Evolutionary conservation across 2,329 filamentous ascomycete genomes (phyloP).

Genomic region (Tolypocladium inflatum): DNA sequence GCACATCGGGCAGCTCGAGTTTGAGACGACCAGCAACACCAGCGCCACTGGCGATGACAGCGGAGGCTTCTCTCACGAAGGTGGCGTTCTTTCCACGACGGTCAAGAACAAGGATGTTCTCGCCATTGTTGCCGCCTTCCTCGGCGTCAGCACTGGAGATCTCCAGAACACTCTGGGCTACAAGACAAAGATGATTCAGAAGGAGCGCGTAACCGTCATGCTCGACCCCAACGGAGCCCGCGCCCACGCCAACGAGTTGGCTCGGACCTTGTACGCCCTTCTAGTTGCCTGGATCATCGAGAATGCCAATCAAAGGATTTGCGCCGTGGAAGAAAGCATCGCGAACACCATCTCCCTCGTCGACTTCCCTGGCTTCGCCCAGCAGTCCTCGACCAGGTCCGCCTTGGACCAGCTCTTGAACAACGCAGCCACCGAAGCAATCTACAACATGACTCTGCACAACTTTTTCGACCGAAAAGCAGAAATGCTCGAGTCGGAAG

Average conservation of each 20-base stretch:
- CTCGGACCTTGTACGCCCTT: constrained; percentile 85
- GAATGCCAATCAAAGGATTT: constrained; percentile 80
- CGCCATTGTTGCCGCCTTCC: constrained; percentile 80
- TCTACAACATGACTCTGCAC: constrained; percentile 89
- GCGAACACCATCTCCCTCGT: constrained; percentile 91
- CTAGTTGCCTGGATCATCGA: constrained; percentile 92
- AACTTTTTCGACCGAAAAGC: constrained; percentile 95
- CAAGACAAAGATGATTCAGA: constrained; percentile 92
- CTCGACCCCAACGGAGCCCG: constrained; percentile 85
- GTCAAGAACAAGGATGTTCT: constrained; percentile 93
- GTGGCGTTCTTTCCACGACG: constrained; percentile 72
- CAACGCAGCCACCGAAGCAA: constrained; percentile 84
- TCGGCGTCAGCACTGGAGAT: constrained; percentile 73
- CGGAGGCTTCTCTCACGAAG: constrained; percentile 92
- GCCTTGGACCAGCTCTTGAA: constrained; percentile 86
- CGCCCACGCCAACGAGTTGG: constrained; percentile 87
- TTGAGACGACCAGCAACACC: constrained; percentile 72
- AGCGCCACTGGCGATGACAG: constrained; percentile 78
- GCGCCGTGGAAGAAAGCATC: constrained; percentile 77
- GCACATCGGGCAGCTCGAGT: constrained; percentile 97
- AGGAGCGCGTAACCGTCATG: constrained; percentile 98
- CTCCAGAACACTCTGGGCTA: constrained; percentile 85
- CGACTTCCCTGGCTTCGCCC: constrained; percentile 92
- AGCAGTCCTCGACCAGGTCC: constrained; percentile 73
- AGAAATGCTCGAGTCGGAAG: constrained; percentile 87